Conservation (phyloP, 2,329 filamentous ascomycete genomes). For the Claviceps sp. region DNA sequence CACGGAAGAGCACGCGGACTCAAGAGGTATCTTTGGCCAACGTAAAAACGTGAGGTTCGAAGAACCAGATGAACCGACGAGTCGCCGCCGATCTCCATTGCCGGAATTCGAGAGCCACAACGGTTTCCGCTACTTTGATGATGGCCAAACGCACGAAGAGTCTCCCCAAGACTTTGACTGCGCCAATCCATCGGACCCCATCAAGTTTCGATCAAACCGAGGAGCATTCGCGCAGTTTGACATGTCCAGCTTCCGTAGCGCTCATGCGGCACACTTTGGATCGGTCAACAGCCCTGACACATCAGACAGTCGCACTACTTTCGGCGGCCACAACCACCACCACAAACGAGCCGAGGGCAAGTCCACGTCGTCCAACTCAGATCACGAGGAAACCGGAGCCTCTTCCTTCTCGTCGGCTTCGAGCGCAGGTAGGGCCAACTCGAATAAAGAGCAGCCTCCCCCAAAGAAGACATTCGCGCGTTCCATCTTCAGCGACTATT, state of each 20-base stretch:
- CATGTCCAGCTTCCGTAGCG: not conserved
- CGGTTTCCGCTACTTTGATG: not conserved
- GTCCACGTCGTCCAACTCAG: not conserved
- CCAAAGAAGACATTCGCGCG: not conserved
- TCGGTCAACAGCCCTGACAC: not conserved
- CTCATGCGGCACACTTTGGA: not conserved
- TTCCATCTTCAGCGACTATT: constrained; percentile 13
- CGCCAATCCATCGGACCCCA: not conserved
- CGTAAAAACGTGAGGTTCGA: not conserved
- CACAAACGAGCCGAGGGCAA: not conserved
- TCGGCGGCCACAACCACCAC: not conserved
- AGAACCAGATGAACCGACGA: not conserved
- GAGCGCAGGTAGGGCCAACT: not conserved
- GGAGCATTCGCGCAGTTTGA: constrained; percentile 4
- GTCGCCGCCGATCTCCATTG: constrained; percentile 1
- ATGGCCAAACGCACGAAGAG: not conserved
- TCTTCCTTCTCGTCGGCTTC: constrained; percentile 3
- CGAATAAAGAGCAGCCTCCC: not conserved
- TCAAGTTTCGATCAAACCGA: not conserved
- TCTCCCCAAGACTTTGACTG: not conserved
- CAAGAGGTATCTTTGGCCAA: not conserved
- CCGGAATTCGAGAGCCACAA: not conserved
- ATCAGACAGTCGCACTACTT: not conserved
- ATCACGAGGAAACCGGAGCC: not conserved
- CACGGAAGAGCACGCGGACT: not conserved